These are phyloP conservation scores for Nicotiana tabacum DNA, from an alignment of 257 asterid species.

Conservation along the genomic window DNA sequence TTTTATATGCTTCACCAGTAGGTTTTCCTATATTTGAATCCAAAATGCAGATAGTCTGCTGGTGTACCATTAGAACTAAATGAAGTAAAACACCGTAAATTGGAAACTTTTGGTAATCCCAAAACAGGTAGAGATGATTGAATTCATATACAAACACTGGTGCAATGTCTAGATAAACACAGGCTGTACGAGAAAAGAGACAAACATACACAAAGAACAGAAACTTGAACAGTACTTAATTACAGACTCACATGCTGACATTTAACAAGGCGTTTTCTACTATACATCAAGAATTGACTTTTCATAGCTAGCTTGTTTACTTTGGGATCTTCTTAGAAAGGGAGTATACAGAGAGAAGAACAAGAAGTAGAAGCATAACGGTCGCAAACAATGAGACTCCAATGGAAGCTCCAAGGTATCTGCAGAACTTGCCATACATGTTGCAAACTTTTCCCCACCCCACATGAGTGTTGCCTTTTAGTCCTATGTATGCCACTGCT, in stretches of 20 bases:
- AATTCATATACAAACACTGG: slow-evolving; percentile 10
- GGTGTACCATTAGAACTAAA: neutral
- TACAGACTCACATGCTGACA: neutral
- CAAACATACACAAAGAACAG: slow-evolving; percentile 25
- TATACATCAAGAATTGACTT: neutral
- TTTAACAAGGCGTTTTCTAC: neutral
- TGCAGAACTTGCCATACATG: slow-evolving; percentile 50
- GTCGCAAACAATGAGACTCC: slow-evolving; percentile 52
- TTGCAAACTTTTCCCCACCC: slow-evolving; percentile 58
- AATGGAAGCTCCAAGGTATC: slow-evolving; percentile 52
- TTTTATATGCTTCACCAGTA: no score
- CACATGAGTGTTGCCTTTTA: slow-evolving; percentile 56
- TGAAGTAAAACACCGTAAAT: neutral
- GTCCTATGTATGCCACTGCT: slow-evolving; percentile 69
- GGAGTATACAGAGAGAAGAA: slow-evolving; percentile 47
- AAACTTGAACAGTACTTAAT: neutral
- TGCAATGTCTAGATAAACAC: neutral
- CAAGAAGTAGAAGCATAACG: slow-evolving; percentile 39
- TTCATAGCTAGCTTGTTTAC: slow-evolving; percentile 20
- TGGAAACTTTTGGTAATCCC: neutral
- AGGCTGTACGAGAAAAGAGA: slow-evolving; percentile 17
- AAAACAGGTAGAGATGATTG: neutral
- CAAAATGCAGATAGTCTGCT: neutral
- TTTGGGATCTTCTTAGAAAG: slow-evolving; percentile 66
- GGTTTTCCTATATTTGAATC: neutral